These are phyloP conservation scores for Chlorociboria aeruginascens DNA, from an alignment of 495 filamentous ascomycete genomes.

Conservation along the genomic window DNA sequence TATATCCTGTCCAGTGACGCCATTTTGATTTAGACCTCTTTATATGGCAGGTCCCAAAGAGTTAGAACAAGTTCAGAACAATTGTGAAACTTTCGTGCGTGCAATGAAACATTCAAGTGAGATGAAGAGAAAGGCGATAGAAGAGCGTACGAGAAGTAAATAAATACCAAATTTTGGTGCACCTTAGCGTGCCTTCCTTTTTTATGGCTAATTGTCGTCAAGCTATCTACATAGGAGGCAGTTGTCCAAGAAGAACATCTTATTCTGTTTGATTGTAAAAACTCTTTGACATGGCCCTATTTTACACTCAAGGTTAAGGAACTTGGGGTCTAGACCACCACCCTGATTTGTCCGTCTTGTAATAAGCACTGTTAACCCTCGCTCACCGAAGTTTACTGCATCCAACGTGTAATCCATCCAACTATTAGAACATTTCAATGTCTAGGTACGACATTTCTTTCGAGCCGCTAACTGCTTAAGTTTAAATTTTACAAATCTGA, in stretches of 20 bases:
- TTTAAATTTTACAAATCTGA: slow-evolving; percentile 7
- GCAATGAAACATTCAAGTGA: slow-evolving; percentile 6
- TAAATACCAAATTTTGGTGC: background rate
- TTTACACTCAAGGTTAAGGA: slow-evolving; percentile 2
- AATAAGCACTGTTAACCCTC: slow-evolving; percentile 10
- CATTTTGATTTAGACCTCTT: slow-evolving; percentile 3
- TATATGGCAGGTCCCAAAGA: slow-evolving; percentile 6
- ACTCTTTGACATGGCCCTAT: background rate
- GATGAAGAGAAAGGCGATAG: slow-evolving; percentile 4
- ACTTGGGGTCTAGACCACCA: slow-evolving; percentile 6
- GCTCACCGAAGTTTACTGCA: slow-evolving; percentile 10
- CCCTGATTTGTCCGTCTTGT: slow-evolving; percentile 12
- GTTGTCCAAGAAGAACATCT: slow-evolving; percentile 4
- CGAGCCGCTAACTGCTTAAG: slow-evolving; percentile 4
- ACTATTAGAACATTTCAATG: slow-evolving; percentile 8
- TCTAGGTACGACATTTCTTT: slow-evolving; percentile 3
- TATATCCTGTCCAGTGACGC: background rate
- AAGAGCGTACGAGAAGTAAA: background rate
- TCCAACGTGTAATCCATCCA: slow-evolving; percentile 12
- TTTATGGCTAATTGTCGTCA: no score
- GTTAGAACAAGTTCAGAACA: background rate
- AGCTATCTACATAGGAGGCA: no score
- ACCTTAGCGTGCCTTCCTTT: no score
- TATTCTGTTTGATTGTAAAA: background rate
- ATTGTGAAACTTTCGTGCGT: slow-evolving; percentile 6